Evolutionary conservation across 2,329 filamentous ascomycete genomes (phyloP).

Genomic region (Metarhizium guizhouense): DNA sequence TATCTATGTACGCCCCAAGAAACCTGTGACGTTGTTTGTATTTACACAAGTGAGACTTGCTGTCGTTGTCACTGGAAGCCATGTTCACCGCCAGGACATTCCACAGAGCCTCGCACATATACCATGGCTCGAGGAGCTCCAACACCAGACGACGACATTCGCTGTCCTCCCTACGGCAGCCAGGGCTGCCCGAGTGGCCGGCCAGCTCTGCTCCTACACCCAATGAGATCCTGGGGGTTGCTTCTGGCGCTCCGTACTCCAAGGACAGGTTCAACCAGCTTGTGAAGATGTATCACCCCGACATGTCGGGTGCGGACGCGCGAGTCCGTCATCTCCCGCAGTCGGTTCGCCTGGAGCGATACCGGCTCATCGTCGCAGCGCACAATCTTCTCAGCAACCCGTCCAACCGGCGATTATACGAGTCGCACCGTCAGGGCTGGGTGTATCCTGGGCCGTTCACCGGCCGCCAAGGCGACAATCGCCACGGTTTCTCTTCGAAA

Average conservation of each 20-base stretch:
- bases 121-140: background rate
- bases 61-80: background rate
- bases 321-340: background rate
- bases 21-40: background rate
- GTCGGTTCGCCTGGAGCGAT: conserved; percentile 6
- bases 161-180: background rate
- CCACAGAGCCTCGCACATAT: background rate
- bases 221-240: conserved; percentile 9
- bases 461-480: background rate
- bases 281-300: conserved; percentile 14
- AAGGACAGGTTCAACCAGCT: conserved; percentile 10
- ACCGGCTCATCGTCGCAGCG: conserved; percentile 10
- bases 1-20: background rate
- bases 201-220: conserved; percentile 6
- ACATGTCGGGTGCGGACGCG: conserved; percentile 3
- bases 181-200: conserved; percentile 6
- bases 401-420: conserved; percentile 6
- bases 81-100: background rate
- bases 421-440: conserved; percentile 7
- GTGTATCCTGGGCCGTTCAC: background rate
- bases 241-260: conserved; percentile 5
- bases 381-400: conserved; percentile 10
- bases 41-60: background rate
- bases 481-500: background rate
- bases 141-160: background rate